Base-by-base conservation (phyloP, 2,329 filamentous ascomycete genomes). In the Xylariales sp. region DNA sequence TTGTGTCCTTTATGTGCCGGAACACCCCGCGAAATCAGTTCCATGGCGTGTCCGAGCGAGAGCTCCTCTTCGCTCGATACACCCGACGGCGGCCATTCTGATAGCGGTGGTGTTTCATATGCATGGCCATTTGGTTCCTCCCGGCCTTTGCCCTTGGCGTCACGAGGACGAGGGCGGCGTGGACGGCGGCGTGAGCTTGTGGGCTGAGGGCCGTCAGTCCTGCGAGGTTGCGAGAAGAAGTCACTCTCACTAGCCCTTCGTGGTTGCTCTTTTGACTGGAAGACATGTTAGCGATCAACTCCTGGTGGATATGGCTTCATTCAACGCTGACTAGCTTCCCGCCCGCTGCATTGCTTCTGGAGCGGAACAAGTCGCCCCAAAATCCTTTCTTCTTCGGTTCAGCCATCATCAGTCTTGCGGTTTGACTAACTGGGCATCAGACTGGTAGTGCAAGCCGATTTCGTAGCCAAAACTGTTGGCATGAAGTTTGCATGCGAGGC, bases 1-100 rank as follows among this genome's bases (percentile, higher is more conserved):
- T 69, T 73, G 54, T 75, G 69, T 15, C 80, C 80, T 42, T 68
- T 74, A 57, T 78, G 74, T 2, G 67, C 64, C 4, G 79, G 75
- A 2, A 73, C 77, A 5, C 80, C 80, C 6, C 70, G 65, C n/a
- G 69, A 68, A 46, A 83, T 76, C 44, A 80, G 65, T 36, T 78
- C 70, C 61, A 73, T 70, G 8, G 79, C 80, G 35, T 72, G 69
- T 31, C 66, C 68, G 12, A 74, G 69, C 1, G 70, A 62, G 7
- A 83, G 65, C 45, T 76, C 70, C 27, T 75, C 72, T 18, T 68
- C 57, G 31, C 55, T 62, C 9, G 66, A 62, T 35, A 79, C 59
- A 37, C 71, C 73, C 9, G 64, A 60, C 0, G 79, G 79, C 14
- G 79, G 79, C 79, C 79, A 83, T 51, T 70, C 62, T 2, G 69